Evolutionary conservation across 495 filamentous ascomycete species (phyloP).

Genomic region (Xeromyces bisporus): DNA sequence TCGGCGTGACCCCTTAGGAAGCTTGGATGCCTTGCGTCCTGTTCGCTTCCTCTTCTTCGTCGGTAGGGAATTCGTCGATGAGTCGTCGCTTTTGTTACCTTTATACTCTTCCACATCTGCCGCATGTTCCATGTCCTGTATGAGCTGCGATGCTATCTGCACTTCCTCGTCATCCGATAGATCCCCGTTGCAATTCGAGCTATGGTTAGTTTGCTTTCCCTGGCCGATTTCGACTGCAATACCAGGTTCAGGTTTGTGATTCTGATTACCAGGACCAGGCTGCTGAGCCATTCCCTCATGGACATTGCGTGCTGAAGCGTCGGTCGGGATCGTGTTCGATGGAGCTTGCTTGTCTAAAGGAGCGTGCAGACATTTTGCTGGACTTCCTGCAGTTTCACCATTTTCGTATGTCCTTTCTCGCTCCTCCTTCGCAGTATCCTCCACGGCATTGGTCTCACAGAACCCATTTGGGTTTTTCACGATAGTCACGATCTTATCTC

Average conservation of each 20-base stretch:
- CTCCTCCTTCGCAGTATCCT: background rate
- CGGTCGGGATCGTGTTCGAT: no score
- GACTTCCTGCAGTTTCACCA: no score
- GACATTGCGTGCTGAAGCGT: no score
- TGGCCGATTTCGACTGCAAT: no score
- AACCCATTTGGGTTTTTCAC: background rate
- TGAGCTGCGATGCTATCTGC: conserved; percentile 29
- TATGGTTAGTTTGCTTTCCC: no score
- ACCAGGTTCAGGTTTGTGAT: no score
- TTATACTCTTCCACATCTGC: conserved; percentile 11
- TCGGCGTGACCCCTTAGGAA: conserved; percentile 11
- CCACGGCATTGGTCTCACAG: conserved; percentile 1
- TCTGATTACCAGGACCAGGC: no score
- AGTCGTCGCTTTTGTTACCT: conserved; percentile 1
- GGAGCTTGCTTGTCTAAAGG: no score
- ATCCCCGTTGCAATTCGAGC: no score
- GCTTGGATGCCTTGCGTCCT: conserved; percentile 6
- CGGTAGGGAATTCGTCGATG: conserved; percentile 2
- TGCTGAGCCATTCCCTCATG: no score
- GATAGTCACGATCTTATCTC: no score
- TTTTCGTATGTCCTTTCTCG: background rate
- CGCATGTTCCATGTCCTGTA: conserved; percentile 24
- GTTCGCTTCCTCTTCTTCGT: conserved; percentile 26
- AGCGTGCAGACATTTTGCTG: no score
- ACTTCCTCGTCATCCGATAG: conserved; percentile 27